These are phyloP conservation scores for Breviolum minutum DNA, from an alignment of 73 alveolate genomes.

Conservation along the genomic window DNA sequence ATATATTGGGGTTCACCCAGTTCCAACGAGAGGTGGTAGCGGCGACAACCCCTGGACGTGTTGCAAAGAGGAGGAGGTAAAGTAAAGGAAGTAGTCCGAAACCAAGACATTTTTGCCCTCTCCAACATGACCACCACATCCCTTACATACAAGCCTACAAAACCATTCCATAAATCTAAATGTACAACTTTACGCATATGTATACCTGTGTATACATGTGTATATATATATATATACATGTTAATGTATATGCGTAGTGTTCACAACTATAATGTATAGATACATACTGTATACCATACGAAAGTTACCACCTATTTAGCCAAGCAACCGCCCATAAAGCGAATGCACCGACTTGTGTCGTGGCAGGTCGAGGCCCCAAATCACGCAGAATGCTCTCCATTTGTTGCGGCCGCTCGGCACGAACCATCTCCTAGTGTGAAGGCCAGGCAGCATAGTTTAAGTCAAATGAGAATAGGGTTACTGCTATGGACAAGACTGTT, in stretches of 20 bases:
- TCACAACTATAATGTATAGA: not conserved
- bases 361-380: slow-evolving; percentile 57
- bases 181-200: not conserved
- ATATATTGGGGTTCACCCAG: too few species aligned
- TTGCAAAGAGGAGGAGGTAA: too few species aligned
- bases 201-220: not conserved
- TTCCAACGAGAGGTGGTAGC: too few species aligned
- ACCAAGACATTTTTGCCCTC: too few species aligned
- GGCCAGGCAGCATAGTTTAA: not conserved
- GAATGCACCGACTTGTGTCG: slow-evolving; percentile 32
- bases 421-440: slow-evolving; percentile 14
- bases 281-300: not conserved
- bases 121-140: too few species aligned
- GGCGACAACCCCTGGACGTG: too few species aligned
- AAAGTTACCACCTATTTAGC: not conserved
- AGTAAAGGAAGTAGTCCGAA: too few species aligned
- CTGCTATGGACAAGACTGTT: too few species aligned
- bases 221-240: not conserved
- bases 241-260: not conserved
- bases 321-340: not conserved
- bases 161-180: not conserved
- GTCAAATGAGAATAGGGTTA: too few species aligned
- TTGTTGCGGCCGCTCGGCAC: slow-evolving; percentile 59
- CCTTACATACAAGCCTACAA: too few species aligned
- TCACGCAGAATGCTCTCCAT: slow-evolving; percentile 10